Evolutionary conservation across 768 basidiomycete species (phyloP).

Genomic region (Podaxis sp.): DNA sequence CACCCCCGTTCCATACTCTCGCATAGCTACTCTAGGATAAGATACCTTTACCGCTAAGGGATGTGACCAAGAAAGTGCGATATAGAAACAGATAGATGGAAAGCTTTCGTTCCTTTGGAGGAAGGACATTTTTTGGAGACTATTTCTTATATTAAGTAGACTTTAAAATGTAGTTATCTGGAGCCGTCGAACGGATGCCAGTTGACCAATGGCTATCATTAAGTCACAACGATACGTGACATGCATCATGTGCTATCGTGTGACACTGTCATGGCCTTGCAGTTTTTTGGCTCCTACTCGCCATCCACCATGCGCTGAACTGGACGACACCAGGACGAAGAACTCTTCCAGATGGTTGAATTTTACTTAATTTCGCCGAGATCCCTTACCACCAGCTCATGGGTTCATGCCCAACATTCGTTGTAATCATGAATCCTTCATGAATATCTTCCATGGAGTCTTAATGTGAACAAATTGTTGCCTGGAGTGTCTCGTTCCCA

Average conservation of each 20-base stretch:
- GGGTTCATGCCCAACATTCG: background rate
- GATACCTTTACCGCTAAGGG: conserved; percentile 1
- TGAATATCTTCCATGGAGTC: background rate
- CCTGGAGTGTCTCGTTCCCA: background rate
- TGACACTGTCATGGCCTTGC: background rate
- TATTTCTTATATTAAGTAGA: background rate
- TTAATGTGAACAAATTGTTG: background rate
- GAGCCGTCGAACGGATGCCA: background rate
- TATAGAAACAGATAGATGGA: background rate
- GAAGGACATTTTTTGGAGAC: background rate
- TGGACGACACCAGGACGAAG: background rate
- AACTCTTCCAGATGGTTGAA: background rate
- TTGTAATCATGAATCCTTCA: background rate
- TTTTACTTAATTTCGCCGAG: background rate
- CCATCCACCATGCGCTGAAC: background rate
- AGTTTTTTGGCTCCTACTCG: background rate
- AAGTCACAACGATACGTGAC: background rate
- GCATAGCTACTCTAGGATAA: conserved; percentile 1
- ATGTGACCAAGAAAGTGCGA: background rate
- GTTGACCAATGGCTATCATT: background rate
- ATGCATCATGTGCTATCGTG: background rate
- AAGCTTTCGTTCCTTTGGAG: background rate
- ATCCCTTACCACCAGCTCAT: background rate
- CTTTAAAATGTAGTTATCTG: background rate
- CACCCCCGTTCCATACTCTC: background rate